phyloP scores from a whole-genome alignment of 352 stramenopile species.

The Thraustotheca clavata region DNA sequence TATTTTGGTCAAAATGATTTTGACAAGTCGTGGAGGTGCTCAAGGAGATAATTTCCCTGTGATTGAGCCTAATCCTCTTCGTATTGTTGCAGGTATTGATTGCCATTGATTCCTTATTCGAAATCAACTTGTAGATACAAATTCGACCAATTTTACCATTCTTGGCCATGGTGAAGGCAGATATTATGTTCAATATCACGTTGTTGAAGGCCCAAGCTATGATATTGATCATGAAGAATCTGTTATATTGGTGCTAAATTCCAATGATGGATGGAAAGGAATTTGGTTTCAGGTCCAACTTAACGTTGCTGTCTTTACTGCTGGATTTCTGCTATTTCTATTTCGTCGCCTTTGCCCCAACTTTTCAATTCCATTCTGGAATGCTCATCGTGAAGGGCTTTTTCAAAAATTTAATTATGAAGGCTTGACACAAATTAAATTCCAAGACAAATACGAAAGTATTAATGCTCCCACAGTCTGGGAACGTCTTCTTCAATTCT shows the following conservation, averaged over 20 bases:
- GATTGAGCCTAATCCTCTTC: constrained; percentile 14
- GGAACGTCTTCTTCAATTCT: constrained; percentile 43
- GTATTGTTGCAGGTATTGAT: not conserved
- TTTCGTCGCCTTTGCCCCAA: constrained; percentile 41
- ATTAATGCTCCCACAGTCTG: constrained; percentile 26
- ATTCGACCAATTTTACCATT: constrained; percentile 1
- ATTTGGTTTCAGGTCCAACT: constrained; percentile 57
- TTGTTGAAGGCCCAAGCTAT: not conserved
- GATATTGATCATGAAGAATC: constrained; percentile 18
- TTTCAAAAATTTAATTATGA: constrained; percentile 76
- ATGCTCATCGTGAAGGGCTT: constrained; percentile 41
- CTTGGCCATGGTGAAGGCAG: constrained; percentile 3
- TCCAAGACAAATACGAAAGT: constrained; percentile 34
- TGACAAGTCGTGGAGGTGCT: constrained; percentile 7
- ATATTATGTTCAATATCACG: constrained; percentile 17
- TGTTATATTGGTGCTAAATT: constrained; percentile 42
- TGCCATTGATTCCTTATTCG: not conserved
- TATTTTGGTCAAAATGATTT: constrained; percentile 14
- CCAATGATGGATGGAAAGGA: constrained; percentile 40
- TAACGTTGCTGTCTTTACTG: constrained; percentile 49
- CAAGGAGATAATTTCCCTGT: constrained; percentile 1
- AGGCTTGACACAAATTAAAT: constrained; percentile 31
- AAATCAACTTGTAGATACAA: not conserved
- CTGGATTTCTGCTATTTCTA: constrained; percentile 47
- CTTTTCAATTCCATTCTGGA: constrained; percentile 52